Percentiles rank a stretch among this genome's conserved stretches.
Evolutionary conservation across 176 grass and related monocot species (phyloP).

Genomic region (Triticum dicoccoides): DNA sequence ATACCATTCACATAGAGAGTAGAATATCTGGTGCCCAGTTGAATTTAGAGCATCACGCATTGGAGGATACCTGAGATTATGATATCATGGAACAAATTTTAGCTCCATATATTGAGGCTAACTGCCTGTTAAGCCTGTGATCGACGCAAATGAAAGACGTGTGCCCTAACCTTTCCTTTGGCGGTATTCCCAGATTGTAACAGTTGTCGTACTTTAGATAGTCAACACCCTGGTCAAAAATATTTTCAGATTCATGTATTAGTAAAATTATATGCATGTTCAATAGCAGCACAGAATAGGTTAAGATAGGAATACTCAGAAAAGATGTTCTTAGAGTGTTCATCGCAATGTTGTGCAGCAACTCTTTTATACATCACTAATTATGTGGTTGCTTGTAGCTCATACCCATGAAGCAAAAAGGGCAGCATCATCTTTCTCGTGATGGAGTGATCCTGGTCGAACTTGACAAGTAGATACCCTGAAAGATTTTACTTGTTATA

Average conservation of each 20-base stretch:
- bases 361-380: slow-evolving; percentile 4
- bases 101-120: neutral
- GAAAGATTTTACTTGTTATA: slow-evolving; percentile 41
- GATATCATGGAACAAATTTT: slow-evolving; percentile 21
- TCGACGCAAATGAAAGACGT: neutral
- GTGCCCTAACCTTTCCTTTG: slow-evolving; percentile 59
- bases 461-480: slow-evolving; percentile 91
- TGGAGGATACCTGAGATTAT: slow-evolving; percentile 77
- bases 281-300: neutral
- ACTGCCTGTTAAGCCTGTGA: neutral
- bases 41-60: slow-evolving; percentile 97
- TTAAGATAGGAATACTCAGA: neutral
- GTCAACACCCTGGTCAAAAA: slow-evolving; percentile 62
- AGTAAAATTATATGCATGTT: neutral
- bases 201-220: slow-evolving; percentile 98
- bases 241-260: neutral
- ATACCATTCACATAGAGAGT: slow-evolving; percentile 97
- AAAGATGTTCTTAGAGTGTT: neutral
- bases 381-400: neutral
- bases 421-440: slow-evolving; percentile 77
- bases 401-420: slow-evolving; percentile 94
- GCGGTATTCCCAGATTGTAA: slow-evolving; percentile 86
- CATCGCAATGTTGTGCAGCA: neutral
- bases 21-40: slow-evolving; percentile 78
- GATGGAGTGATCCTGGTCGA: slow-evolving; percentile 79